Base-by-base conservation (phyloP, 2,329 filamentous ascomycete species). In the Cladorrhinum sp. region DNA sequence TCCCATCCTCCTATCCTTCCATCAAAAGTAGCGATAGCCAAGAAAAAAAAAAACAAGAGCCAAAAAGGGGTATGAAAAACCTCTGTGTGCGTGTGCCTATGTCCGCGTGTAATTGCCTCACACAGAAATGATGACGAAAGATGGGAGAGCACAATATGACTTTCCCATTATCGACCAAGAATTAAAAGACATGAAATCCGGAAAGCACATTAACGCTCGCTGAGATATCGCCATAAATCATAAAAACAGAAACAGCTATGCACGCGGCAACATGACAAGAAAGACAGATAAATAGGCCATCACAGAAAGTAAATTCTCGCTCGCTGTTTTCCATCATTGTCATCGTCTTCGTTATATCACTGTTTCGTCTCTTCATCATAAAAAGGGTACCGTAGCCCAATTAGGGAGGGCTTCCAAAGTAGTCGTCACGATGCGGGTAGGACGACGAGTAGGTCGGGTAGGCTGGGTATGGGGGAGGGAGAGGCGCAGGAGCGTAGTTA, bases 161-260 rank as follows among this genome's bases (percentile, higher is more conserved):
- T 20, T 20, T 46, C 42, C 42, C 42, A 46, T 46, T 20, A 30
- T 20, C 42, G 70, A 64, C 20, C 30, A 70, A 64, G 67, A 67
- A 63, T 66, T 62, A 64, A 69, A 65, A 49, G 65, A 58, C 57
- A 66, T 61, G 21, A 55, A 60, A 65, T n/a, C n/a, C n/a, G n/a
- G 58, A 68, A 68, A 39, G 62, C 64, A 61, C 56, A 28, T 28
- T 28, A 67, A 64, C 66, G 68, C 66, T 68, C 64, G 65, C 65
- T 67, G 33, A 58, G 48, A 39, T 52, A 62, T 56, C 42, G 53
- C 57, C 36, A 36, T 26, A 56, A 10, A 55, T 46, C 33, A 46
- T 18, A 58, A 55, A 55, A 56, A 39, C 10, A 61, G 12, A 51
- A 51, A 42, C 4, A 56, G 57, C 55, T 52, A 61, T 60, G 57